Evolutionary conservation across 2,329 filamentous ascomycete genomes (phyloP).

Genomic region (Tolypocladium sp.): DNA sequence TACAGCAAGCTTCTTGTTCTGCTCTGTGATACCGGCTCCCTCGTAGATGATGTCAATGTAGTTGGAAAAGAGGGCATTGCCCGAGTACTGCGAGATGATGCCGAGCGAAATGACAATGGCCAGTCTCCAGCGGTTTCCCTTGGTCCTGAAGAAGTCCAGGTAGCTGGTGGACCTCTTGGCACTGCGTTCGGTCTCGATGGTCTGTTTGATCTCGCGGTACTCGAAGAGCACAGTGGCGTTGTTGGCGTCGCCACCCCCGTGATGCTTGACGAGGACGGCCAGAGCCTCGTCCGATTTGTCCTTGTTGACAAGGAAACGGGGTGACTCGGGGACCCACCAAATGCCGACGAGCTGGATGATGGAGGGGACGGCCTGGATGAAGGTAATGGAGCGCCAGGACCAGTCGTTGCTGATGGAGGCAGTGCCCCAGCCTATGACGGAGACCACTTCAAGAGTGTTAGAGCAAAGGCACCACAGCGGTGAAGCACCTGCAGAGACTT

Average conservation of each 20-base stretch:
- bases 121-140: slow-evolving; percentile 55
- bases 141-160: slow-evolving; percentile 51
- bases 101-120: slow-evolving; percentile 53
- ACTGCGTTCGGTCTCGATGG: slow-evolving; percentile 47
- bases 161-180: slow-evolving; percentile 41
- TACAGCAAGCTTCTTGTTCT: slow-evolving; percentile 47
- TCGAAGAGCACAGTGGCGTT: slow-evolving; percentile 57
- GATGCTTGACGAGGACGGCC: slow-evolving; percentile 51
- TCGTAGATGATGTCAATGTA: slow-evolving; percentile 56
- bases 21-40: slow-evolving; percentile 48
- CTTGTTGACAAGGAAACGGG: slow-evolving; percentile 55
- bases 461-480: neutral
- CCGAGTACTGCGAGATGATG: slow-evolving; percentile 59
- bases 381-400: slow-evolving; percentile 58
- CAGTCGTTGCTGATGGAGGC: slow-evolving; percentile 47
- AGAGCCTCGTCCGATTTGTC: slow-evolving; percentile 55
- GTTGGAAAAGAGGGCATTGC: slow-evolving; percentile 59
- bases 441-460: slow-evolving; percentile 30
- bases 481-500: slow-evolving; percentile 1
- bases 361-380: slow-evolving; percentile 55
- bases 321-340: slow-evolving; percentile 59
- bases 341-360: slow-evolving; percentile 56
- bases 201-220: slow-evolving; percentile 57
- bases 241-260: slow-evolving; percentile 49
- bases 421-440: slow-evolving; percentile 56